Conservation (phyloP, 768 basidiomycete species). For the Boletus reticulatus region DNA sequence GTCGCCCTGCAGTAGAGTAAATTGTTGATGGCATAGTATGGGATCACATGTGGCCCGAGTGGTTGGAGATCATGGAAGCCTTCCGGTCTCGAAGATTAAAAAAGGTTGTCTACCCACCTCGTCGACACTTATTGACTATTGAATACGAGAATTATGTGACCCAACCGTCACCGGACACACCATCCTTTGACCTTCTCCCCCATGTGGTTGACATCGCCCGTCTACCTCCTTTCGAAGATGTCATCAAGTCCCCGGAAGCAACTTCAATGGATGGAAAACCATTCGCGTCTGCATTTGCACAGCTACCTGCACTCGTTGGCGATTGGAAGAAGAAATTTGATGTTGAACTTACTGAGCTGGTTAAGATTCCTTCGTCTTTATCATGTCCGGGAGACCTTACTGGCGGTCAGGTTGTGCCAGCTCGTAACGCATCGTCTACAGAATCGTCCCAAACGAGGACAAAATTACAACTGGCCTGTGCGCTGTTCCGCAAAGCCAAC, state of each 20-base stretch:
- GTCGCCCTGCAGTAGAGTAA: too few species aligned
- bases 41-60: constrained; percentile 5
- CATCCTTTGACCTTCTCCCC: constrained; percentile 8
- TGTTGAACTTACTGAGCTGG: constrained; percentile 2
- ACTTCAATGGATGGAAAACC: neutral
- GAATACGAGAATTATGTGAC: constrained; percentile 14
- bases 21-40: constrained; percentile 1
- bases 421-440: too few species aligned
- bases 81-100: constrained; percentile 6
- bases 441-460: too few species aligned
- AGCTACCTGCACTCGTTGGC: constrained; percentile 5
- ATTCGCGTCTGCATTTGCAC: constrained; percentile 13
- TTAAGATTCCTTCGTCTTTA: constrained; percentile 5
- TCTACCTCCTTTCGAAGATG: constrained; percentile 9
- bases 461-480: constrained; percentile 9
- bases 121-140: neutral
- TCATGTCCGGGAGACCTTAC: neutral
- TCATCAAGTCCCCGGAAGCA: constrained; percentile 4
- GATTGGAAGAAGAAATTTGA: constrained; percentile 9
- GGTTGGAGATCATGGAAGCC: neutral
- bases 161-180: neutral
- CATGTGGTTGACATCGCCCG: constrained; percentile 10
- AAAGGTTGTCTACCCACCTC: neutral
- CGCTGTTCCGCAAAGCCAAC: neutral
- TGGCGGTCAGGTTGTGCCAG: neutral